Evolutionary conservation across 2,329 filamentous ascomycete species (phyloP), one percentile per base, ranked within the genome.

Genomic region (Sarocladium brachiariae): DNA sequence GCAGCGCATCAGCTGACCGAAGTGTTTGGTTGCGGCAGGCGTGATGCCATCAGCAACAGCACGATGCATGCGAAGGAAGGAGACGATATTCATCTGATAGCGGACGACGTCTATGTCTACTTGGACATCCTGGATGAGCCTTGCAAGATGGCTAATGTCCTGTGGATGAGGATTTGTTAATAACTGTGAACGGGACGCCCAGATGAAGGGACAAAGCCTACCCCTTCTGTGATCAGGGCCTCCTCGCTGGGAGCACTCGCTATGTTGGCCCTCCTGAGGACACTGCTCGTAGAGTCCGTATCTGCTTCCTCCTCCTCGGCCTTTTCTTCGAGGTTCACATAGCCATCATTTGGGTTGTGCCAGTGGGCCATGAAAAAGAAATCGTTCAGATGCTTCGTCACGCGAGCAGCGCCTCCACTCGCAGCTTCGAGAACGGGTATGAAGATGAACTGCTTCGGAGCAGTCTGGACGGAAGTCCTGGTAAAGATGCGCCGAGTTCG

Each of bases 291-390:
- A 2, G 71, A 74, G 3, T 61, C 63, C 4, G 62, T 63, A 43
- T 67, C 63, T 3, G 58, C 61, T 51, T 55, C 59, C 21, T 58
- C 60, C 25, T 63, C 64, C 23, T 60, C 61, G 21, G 65, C 63
- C n/a, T 61, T 55, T 31, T 88, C 84, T 53, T 95, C 87, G 1
- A 92, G 66, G 55, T 93, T 87, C 4, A 83, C 76, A 54, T 90
- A 86, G 0, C 86, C 88, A 62, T 92, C 82, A 1, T 78, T 74
- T 0, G 77, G 75, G 52, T 84, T 78, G 60, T 97, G 90, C 70
- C 84, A 88, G 65, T 97, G 91, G 0, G 88, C 92, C 52, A 97
- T 83, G 63, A 90, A 89, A 57, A 97, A 85, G 56, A 87, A 81
- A 53, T 97, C 89, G 59, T 90, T 95, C 65, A 85, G 63, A 57